These are phyloP conservation scores for Zygosaccharomyces siamensis DNA, from an alignment of 805 yeast genomes.

Conservation along the genomic window DNA sequence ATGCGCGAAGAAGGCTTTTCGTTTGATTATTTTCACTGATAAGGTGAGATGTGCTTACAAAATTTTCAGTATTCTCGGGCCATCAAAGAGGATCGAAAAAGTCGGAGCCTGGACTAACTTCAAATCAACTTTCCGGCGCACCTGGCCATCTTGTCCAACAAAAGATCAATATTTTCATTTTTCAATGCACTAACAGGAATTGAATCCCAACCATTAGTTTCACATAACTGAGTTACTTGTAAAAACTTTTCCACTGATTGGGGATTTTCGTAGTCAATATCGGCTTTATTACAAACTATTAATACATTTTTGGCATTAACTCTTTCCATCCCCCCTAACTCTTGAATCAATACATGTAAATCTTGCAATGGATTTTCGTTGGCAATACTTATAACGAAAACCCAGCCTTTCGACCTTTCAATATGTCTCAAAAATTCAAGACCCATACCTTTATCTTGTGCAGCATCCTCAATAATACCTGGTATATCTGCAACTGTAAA, in stretches of 20 bases:
- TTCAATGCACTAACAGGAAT: constrained; percentile 82
- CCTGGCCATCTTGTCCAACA: constrained; percentile 69
- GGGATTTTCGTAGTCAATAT: constrained; percentile 41
- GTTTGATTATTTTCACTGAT: constrained; percentile 5
- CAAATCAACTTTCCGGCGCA: constrained; percentile 16
- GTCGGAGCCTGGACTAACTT: neutral
- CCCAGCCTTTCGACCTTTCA: constrained; percentile 86
- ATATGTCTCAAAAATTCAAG: constrained; percentile 86
- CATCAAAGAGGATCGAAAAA: neutral
- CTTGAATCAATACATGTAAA: constrained; percentile 55
- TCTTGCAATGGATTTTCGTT: constrained; percentile 61
- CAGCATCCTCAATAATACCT: constrained; percentile 88
- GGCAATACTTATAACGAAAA: constrained; percentile 79
- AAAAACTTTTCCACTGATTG: constrained; percentile 46
- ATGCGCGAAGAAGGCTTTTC: neutral
- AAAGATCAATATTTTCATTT: constrained; percentile 64
- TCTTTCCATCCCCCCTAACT: constrained; percentile 60
- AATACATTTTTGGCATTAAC: constrained; percentile 57
- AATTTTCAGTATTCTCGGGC: constrained; percentile 4
- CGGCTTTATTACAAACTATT: constrained; percentile 94
- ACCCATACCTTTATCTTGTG: constrained; percentile 85
- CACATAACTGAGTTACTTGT: constrained; percentile 43
- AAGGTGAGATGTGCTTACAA: constrained; percentile 11
- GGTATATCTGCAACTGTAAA: constrained; percentile 98
- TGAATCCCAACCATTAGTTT: constrained; percentile 52